Base-by-base conservation (phyloP, 2,329 filamentous ascomycete species). In the Fusarium temperatum region DNA sequence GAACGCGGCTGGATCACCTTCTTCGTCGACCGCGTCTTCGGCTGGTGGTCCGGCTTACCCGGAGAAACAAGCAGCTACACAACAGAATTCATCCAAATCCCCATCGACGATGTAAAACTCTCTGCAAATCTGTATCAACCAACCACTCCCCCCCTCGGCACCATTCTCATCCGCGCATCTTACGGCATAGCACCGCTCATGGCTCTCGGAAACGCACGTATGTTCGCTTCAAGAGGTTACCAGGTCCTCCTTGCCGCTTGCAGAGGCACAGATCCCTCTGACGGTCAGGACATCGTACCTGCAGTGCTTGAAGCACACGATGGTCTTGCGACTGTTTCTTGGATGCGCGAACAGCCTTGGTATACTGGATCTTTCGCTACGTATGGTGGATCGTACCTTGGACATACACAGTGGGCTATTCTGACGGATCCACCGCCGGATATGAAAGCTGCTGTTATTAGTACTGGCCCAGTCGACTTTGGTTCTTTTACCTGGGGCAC, bases 211-310 rank as follows among this genome's bases (percentile, higher is more conserved):
- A 51, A 51, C 30, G 48, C 48, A 20, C 48, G 48, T 10, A 51
- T 51, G 30, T 8, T 51, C 1, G 48, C 48, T 24, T 24, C 48
- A 3, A 3, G 48, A 35, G 48, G 48, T 3, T 51, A 51, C 2
- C 48, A 35, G n/a, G 30, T 51, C 17, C n/a, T 51, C n/a, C 48
- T 51, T 3, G 48, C 48, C 22, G 48, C 48, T 0, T 51, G 48
- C 3, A 51, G 48, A 51, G 48, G 48, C 4, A 51, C 48, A 14
- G 22, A 51, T 2, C 22, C 22, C 17, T 35, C 48, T 0, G 30
- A 35, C 8, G 48, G 48, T 0, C 48, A 51, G 3, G 48, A 35
- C 2, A 9, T 51, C 12, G 30, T 35, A 0, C 48, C 48, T 0
- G 48, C 48, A 10, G 12, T 51, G 4, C 1, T 35, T 24, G 30